phyloP scores from a whole-genome alignment of 2,329 filamentous ascomycete genomes.

The Hypoxylon sp. region DNA sequence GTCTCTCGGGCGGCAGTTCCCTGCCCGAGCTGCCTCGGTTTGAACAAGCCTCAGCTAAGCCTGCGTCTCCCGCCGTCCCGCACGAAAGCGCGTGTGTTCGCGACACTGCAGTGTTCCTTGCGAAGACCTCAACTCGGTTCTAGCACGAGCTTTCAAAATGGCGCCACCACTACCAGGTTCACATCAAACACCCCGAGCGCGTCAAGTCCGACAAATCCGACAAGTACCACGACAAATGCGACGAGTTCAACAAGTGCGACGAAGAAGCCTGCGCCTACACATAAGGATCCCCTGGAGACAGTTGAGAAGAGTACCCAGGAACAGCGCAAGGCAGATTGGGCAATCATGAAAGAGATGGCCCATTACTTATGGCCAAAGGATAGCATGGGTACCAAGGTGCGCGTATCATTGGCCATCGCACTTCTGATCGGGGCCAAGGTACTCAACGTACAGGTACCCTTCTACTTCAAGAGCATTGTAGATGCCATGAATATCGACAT shows the following conservation, averaged over 20 bases:
- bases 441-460: constrained; percentile 96
- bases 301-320: constrained; percentile 78
- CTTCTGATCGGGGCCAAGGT: constrained; percentile 91
- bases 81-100: constrained; percentile 30
- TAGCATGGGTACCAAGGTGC: constrained; percentile 79
- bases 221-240: not conserved
- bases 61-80: constrained; percentile 15
- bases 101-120: constrained; percentile 35
- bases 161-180: constrained; percentile 24
- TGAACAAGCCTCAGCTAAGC: constrained; percentile 25
- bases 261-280: constrained; percentile 33
- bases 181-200: not conserved
- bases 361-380: constrained; percentile 96
- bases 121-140: constrained; percentile 22
- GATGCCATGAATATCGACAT: constrained; percentile 98
- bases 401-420: constrained; percentile 84
- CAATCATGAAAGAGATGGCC: constrained; percentile 97
- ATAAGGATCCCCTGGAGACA: constrained; percentile 65
- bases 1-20: constrained; percentile 35
- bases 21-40: constrained; percentile 34
- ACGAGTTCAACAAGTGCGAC: constrained; percentile 10
- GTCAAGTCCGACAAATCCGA: constrained; percentile 28
- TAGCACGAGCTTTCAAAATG: constrained; percentile 13
- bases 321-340: constrained; percentile 97
- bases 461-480: constrained; percentile 98